Evolutionary conservation across 2,329 filamentous ascomycete species (phyloP), one percentile per base, ranked within the genome.

Genomic region (Aspergillus texensis): DNA sequence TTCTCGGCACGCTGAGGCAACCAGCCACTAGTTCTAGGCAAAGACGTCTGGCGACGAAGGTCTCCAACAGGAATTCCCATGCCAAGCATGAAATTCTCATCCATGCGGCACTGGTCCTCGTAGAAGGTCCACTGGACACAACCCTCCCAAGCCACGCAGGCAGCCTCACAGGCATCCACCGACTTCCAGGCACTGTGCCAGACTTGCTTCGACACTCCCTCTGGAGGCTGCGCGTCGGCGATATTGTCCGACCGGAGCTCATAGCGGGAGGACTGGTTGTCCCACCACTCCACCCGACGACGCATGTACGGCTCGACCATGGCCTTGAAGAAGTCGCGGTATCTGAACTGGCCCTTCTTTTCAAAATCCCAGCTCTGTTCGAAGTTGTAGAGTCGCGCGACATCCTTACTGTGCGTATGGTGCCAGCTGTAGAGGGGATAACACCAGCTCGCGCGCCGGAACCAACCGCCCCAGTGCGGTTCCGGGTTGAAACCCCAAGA

Each of bases 401-500:
- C 69, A 41, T 73, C 71, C 16, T 66, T 67, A 12, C 62, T 46
- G n/a, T 72, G 70, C 2, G 65, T 70, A 55, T 72, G 68, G 36
- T 73, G 71, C 68, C 68, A 69, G 63, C 69, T 71, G 41, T 68
- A 71, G 21, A 85, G 79, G 10, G 85, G 84, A 66, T 85, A 80
- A 65, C 85, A 87, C 85, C 85, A 87, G 63, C 85, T 83, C 4
- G 74, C 78, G 4, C 50, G 64, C n/a, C 69, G 65, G 41, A 63
- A 71, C 67, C 65, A 67, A 2, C 61, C 69, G 14, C 56, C 67
- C 68, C 67, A 69, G 62, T 70, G 67, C 28, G 65, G 65, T 65
- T 56, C 71, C 34, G 62, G 74, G 84, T 39, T 83, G 80, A 58
- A 86, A 68, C 30, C 69, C 43, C 66, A 70, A 10, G 82, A 84